A percentile compares a stretch with the other conserved stretches of the same genome.
These are phyloP conservation scores for Rhinocladiella mackenziei DNA, from an alignment of 2,329 filamentous ascomycete species.

Conservation along the genomic window DNA sequence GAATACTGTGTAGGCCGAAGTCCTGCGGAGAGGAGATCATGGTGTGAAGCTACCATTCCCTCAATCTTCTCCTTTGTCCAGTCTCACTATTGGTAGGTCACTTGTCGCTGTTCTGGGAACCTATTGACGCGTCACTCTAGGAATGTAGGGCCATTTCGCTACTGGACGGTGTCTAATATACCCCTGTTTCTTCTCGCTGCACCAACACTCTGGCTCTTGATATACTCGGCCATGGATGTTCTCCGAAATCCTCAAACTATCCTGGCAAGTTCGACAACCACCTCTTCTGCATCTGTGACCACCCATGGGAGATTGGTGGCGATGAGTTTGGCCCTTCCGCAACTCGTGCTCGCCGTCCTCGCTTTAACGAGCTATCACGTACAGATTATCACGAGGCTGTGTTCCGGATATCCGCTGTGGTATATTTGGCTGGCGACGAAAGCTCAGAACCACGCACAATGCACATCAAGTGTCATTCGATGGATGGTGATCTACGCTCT, in stretches of 20 bases:
- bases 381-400: conserved; percentile 85
- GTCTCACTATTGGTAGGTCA: conserved; percentile 74
- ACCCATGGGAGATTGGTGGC: conserved; percentile 12
- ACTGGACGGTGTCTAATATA: conserved; percentile 83
- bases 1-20: conserved; percentile 57
- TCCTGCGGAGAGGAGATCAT: conserved; percentile 51
- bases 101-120: conserved; percentile 6
- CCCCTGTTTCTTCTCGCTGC: conserved; percentile 81
- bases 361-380: conserved; percentile 82
- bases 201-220: conserved; percentile 68
- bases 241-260: conserved; percentile 4
- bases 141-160: conserved; percentile 81
- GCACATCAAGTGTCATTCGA: conserved; percentile 46
- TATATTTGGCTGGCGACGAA: conserved; percentile 64
- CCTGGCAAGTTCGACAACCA: not conserved
- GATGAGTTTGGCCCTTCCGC: conserved; percentile 61
- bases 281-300: conserved; percentile 3
- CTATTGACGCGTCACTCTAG: conserved; percentile 46
- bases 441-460: conserved; percentile 4
- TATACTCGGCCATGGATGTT: conserved; percentile 52
- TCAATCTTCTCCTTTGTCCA: conserved; percentile 94
- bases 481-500: conserved; percentile 78
- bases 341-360: conserved; percentile 66
- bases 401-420: conserved; percentile 85
- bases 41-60: conserved; percentile 70